Base-by-base conservation (phyloP, 768 basidiomycete species). In the Agrocybe chaxingu region DNA sequence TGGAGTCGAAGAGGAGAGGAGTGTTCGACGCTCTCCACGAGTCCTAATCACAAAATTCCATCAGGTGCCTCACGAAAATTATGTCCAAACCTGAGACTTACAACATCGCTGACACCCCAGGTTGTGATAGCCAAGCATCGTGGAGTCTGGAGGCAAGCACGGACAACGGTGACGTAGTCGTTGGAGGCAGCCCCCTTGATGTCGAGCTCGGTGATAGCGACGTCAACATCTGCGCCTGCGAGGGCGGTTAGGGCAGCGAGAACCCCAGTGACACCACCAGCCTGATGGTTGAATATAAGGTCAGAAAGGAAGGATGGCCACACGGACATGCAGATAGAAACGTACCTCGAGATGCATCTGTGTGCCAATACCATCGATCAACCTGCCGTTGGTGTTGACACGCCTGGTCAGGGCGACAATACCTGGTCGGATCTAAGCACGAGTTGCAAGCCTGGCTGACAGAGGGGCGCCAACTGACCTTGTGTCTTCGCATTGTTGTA, bases 341-440 rank as follows among this genome's bases (percentile, higher is more conserved):
- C 24, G 24, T 55, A 56, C 54, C 45, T 45, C 54, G n/a, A 78
- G 63, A 58, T 80, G 78, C 62, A 69, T 70, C 53, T 79, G 78
- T 4, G 78, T 75, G 44, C 77, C 78, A 51, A 79, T 74, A 47
- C 75, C 77, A 53, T 80, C 77, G 55, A 79, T 76, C 39, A 73
- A 60, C 50, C 67, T 66, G 24, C 58, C 59, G 48, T 62, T 53
- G 40, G 64, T 58, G 62, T 75, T 78, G 54, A 73, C 55, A 16
- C 66, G 61, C 48, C 70, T 72, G 44, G 75, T 71, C 40, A 78
- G 64, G 47, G 66, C 64, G 41, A 76, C 70, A 40, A 75, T 57
- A 11, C 62, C 50, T 46, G 36, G 16, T 3, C 24, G 8, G 44
- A 13, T 16, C 4, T 31, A 35, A 18, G 9, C 59, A 42, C 61